Conservation (phyloP, 225 moss, liverwort and hornwort species). For the Polytrichum formosum region DNA sequence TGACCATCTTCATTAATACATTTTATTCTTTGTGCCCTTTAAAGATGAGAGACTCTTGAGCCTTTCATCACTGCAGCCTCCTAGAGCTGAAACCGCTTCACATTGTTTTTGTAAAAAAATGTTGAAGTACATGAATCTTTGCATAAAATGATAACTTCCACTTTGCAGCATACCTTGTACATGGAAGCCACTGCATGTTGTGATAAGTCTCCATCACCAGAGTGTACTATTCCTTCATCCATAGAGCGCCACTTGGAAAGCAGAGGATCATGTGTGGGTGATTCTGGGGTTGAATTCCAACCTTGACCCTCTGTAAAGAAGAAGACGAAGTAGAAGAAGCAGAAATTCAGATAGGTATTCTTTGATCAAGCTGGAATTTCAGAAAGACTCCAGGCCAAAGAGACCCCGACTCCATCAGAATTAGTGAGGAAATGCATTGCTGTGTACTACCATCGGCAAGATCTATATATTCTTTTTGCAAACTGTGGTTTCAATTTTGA, state of each 20-base stretch:
- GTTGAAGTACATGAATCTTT: not conserved
- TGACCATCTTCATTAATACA: too few relatives aligned
- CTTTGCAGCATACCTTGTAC: constrained; percentile 52
- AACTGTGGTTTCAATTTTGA: too few relatives aligned
- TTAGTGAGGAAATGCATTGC: too few relatives aligned
- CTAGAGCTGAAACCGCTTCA: too few relatives aligned
- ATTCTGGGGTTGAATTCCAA: constrained; percentile 22
- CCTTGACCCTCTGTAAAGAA: constrained; percentile 21
- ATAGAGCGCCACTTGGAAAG: constrained; percentile 38
- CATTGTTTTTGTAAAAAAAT: not conserved
- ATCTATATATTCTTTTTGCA: too few relatives aligned
- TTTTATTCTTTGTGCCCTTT: too few relatives aligned
- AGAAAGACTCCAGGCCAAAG: not conserved
- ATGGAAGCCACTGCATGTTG: constrained; percentile 48
- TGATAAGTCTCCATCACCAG: constrained; percentile 29
- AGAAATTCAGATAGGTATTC: constrained; percentile 9
- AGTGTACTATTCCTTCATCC: constrained; percentile 14
- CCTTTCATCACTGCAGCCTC: too few relatives aligned
- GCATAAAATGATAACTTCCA: not conserved
- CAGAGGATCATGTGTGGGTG: constrained; percentile 22
- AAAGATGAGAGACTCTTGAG: too few relatives aligned
- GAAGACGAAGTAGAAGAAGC: not conserved
- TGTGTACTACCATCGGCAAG: too few relatives aligned
- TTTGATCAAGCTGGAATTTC: constrained; percentile 5
- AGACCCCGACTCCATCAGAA: too few relatives aligned